phyloP scores from a whole-genome alignment of 2,329 filamentous ascomycete genomes.

The Atkinsonella texensis region DNA sequence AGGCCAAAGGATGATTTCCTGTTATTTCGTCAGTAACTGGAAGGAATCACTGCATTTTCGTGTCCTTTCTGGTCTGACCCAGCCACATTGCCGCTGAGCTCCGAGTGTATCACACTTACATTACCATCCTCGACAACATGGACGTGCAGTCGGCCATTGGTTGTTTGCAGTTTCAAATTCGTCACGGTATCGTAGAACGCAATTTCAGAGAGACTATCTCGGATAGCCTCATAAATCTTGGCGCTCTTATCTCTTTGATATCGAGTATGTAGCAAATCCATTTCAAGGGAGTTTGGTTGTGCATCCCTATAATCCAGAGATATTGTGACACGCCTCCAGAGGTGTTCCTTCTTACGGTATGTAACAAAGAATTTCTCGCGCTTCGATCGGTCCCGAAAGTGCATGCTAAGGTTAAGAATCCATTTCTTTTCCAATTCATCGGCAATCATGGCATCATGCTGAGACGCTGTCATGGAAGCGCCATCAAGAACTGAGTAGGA shows the following conservation, averaged over 20 bases:
- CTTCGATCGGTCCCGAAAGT: slow-evolving; percentile 85
- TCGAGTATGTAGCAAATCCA: slow-evolving; percentile 62
- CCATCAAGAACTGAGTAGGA: slow-evolving; percentile 26
- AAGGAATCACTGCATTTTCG: not conserved
- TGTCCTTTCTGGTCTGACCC: not conserved
- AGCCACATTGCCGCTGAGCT: not conserved
- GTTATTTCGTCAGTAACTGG: slow-evolving; percentile 7
- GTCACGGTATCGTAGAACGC: slow-evolving; percentile 95
- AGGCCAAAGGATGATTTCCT: slow-evolving; percentile 85
- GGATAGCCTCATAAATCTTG: slow-evolving; percentile 88
- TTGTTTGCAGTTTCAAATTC: slow-evolving; percentile 86
- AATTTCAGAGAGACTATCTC: slow-evolving; percentile 83
- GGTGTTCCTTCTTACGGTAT: slow-evolving; percentile 66
- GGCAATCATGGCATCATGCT: slow-evolving; percentile 54
- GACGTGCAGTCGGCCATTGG: slow-evolving; percentile 77
- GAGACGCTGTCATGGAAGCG: slow-evolving; percentile 36
- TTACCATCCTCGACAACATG: slow-evolving; percentile 97
- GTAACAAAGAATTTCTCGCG: slow-evolving; percentile 98
- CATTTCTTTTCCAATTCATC: slow-evolving; percentile 78
- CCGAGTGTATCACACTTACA: slow-evolving; percentile 28
- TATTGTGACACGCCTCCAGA: slow-evolving; percentile 82
- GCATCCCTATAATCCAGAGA: slow-evolving; percentile 86
- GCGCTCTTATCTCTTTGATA: slow-evolving; percentile 88
- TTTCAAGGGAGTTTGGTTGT: slow-evolving; percentile 70
- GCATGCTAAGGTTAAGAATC: slow-evolving; percentile 98